Base-by-base conservation (phyloP, 1,284 basidiomycete genomes). In the Moesziomyces globuligerus region DNA sequence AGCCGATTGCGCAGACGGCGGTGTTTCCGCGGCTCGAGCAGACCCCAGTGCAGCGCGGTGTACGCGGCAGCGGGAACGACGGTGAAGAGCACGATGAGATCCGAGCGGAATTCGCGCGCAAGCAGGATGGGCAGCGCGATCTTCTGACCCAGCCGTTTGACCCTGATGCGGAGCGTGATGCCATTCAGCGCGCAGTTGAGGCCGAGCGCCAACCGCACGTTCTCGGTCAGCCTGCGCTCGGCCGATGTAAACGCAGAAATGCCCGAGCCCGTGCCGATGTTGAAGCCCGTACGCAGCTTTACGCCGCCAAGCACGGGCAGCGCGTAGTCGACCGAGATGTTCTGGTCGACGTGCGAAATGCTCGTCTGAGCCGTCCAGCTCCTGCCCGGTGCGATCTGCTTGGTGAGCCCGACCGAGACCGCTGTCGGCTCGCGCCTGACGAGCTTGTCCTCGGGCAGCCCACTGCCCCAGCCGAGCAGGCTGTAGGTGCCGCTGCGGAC, bases 121-220 rank as follows among this genome's bases (percentile, higher is more conserved):
- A 89, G 81, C n/a, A 86, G 74, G 64, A 89, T 86, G 3, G 88
- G 88, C 6, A 89, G 52, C 10, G 83, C 78, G 69, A 88, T 81
- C 38, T 85, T 84, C 69, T 89, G 89, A 3, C 87, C 87, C 3
- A 89, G 71, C 24, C 86, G 81, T n/a, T 83, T 82, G 42, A 86
- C 68, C 49, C 61, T 74, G n/a, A 84, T 23, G 13, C 82, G 72
- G 52, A 84, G 41, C 15, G 71, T 76, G 24, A 84, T 75, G 4
- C 75, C 71, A 1, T 83, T 75, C 0, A 83, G 34, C 0, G 72
- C 78, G 40, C 76, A 72, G 10, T 79, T 80, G 43, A 84, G 44
- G 2, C 81, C 83, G 28, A 84, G 41, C 0, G 79, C 74, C 3
- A 82, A 48, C 9, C 76, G 66, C 4, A 79, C 73, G 42, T 79